These are phyloP conservation scores for Cutaneotrichosporon curvatum DNA, from an alignment of 1,284 basidiomycete genomes.

Conservation along the genomic window DNA sequence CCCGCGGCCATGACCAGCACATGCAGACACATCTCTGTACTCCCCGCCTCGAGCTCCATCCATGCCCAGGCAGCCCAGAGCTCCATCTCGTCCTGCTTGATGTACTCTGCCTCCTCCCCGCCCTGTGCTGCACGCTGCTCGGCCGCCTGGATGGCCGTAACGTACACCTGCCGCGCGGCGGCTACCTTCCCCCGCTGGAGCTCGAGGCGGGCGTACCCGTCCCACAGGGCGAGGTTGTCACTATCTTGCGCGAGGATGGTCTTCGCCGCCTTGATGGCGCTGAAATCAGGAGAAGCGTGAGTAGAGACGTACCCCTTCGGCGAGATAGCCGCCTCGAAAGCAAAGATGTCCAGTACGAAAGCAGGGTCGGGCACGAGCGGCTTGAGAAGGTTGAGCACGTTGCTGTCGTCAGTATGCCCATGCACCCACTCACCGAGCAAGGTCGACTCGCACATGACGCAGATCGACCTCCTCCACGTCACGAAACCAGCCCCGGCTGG, in stretches of 20 bases:
- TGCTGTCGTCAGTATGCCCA: slow-evolving; percentile 16
- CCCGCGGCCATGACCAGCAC: slow-evolving; percentile 28
- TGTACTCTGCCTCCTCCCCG: slow-evolving; percentile 11
- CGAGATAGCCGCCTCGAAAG: slow-evolving; percentile 36
- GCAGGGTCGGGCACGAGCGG: slow-evolving; percentile 37
- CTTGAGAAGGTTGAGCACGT: slow-evolving; percentile 26
- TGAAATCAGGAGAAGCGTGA: slow-evolving; percentile 7
- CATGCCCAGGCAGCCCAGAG: slow-evolving; percentile 86
- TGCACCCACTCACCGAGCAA: slow-evolving; percentile 26
- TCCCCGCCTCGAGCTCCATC: slow-evolving; percentile 56
- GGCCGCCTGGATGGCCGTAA: slow-evolving; percentile 50
- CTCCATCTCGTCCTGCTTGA: slow-evolving; percentile 28
- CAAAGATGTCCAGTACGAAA: slow-evolving; percentile 42
- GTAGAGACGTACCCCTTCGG: slow-evolving; percentile 26
- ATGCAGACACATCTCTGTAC: slow-evolving; percentile 22
- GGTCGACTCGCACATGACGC: slow-evolving; percentile 25
- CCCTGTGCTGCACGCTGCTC: slow-evolving; percentile 14
- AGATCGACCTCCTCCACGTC: slow-evolving; percentile 32
- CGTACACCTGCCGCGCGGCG: slow-evolving; percentile 77
- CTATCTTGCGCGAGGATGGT: slow-evolving; percentile 57
- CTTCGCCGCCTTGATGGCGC: slow-evolving; percentile 59
- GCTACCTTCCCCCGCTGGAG: slow-evolving; percentile 60
- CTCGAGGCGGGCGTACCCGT: slow-evolving; percentile 72
- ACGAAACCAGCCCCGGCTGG: slow-evolving; percentile 37
- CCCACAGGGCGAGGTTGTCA: slow-evolving; percentile 68